Conservation (phyloP, 192 early-diverging fungal genomes). For the Dimargaris verticillata region DNA sequence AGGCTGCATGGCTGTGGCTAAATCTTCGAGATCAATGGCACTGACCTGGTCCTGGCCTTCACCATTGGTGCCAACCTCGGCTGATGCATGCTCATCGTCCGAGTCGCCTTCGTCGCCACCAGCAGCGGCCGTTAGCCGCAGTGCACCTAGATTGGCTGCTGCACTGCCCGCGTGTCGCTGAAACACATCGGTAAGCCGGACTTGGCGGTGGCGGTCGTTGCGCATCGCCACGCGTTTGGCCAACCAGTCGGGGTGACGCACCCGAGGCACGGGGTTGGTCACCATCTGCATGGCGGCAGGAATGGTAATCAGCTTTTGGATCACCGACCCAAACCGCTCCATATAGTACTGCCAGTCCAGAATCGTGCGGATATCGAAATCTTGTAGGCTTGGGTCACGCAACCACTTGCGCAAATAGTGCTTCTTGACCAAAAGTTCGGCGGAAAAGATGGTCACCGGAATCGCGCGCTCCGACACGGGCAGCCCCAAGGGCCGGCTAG, state of each 20-base stretch:
- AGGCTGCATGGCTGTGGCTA: conserved; percentile 17
- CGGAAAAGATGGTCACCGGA: conserved; percentile 86
- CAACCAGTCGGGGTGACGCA: conserved; percentile 91
- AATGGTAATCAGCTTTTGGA: conserved; percentile 96
- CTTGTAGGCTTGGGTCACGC: conserved; percentile 50
- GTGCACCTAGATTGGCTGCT: too few relatives aligned
- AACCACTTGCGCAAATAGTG: conserved; percentile 89
- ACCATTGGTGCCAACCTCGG: background rate
- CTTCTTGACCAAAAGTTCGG: conserved; percentile 52
- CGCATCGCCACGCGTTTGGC: conserved; percentile 53
- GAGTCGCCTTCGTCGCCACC: conserved; percentile 9
- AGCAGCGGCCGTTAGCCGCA: too few relatives aligned
- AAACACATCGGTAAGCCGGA: conserved; percentile 73
- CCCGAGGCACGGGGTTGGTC: conserved; percentile 79
- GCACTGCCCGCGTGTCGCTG: conserved; percentile 21
- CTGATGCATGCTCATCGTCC: background rate
- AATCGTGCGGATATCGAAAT: conserved; percentile 79
- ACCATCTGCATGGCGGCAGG: conserved; percentile 96
- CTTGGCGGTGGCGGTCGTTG: conserved; percentile 74
- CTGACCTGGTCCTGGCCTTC: conserved; percentile 13
- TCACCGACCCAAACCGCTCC: conserved; percentile 85
- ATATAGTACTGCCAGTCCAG: conserved; percentile 96
- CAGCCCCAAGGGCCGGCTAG: conserved; percentile 55
- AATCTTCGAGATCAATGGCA: conserved; percentile 38
- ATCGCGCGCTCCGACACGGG: conserved; percentile 90